Evolutionary conservation across 208 protist species (phyloP).

Genomic region (Leishmania martiniquensis): DNA sequence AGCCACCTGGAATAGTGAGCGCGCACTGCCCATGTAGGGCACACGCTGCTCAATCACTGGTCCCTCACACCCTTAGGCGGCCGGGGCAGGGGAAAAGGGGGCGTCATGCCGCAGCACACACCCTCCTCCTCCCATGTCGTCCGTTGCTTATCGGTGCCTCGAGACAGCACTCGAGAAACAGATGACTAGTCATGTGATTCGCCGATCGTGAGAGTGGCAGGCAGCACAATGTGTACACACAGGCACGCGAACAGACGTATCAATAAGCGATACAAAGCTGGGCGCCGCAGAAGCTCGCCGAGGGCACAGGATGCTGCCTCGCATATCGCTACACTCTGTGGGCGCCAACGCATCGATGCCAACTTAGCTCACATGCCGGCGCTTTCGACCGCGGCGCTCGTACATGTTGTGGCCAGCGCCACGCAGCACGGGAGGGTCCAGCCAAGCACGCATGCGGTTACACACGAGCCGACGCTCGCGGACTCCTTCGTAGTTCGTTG

Average conservation of each 20-base stretch:
- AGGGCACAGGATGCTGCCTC: neutral
- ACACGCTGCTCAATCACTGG: neutral
- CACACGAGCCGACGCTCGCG: conserved; percentile 56
- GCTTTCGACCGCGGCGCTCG: conserved; percentile 76
- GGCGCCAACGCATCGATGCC: neutral
- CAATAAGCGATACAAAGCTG: neutral
- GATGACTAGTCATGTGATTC: neutral
- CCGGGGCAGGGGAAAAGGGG: neutral
- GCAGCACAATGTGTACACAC: neutral
- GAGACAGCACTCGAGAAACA: neutral
- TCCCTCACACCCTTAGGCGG: neutral
- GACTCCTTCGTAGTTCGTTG: conserved; percentile 73
- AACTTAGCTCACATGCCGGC: conserved; percentile 30
- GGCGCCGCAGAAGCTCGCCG: neutral
- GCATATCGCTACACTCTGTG: neutral
- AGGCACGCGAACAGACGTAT: neutral
- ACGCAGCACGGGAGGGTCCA: conserved; percentile 82
- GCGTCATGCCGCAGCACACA: neutral
- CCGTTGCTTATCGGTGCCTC: neutral
- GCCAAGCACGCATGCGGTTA: conserved; percentile 76
- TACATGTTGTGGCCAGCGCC: conserved; percentile 90
- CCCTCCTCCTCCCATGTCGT: neutral
- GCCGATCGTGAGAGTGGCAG: neutral
- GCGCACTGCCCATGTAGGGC: neutral
- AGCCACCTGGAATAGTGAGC: neutral